Conservation (phyloP, 2,329 filamentous ascomycete genomes). For the Fusarium duplospermum region DNA sequence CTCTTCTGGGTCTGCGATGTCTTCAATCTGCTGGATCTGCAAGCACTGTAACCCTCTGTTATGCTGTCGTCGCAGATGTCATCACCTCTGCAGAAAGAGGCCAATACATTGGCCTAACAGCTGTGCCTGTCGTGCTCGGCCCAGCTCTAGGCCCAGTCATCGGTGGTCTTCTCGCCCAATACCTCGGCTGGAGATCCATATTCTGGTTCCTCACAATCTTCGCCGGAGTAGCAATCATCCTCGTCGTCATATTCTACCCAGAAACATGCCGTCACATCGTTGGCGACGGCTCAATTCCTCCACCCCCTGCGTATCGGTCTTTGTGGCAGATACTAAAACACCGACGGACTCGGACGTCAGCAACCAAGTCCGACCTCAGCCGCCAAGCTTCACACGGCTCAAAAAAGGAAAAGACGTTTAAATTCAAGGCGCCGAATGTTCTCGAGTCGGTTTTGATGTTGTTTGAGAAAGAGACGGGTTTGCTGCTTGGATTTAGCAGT, state of each 20-base stretch:
- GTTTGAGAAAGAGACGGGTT: constrained; percentile 55
- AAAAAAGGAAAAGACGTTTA: constrained; percentile 41
- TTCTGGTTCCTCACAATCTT: constrained; percentile 72
- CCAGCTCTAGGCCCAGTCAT: constrained; percentile 66
- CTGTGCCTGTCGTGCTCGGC: constrained; percentile 60
- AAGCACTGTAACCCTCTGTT: constrained; percentile 67
- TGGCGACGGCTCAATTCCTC: constrained; percentile 62
- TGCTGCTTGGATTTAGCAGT: constrained; percentile 58
- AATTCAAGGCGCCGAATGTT: constrained; percentile 55
- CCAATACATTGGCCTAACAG: constrained; percentile 66
- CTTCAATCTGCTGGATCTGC: constrained; percentile 69
- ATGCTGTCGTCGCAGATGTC: constrained; percentile 72
- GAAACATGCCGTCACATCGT: constrained; percentile 63
- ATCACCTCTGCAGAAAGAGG: constrained; percentile 72
- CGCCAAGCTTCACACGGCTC: constrained; percentile 29
- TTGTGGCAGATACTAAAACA: constrained; percentile 46
- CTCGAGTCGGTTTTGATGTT: constrained; percentile 55
- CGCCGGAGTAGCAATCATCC: constrained; percentile 52
- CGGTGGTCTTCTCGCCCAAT: constrained; percentile 67
- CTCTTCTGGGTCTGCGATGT: constrained; percentile 65
- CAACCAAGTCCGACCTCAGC: constrained; percentile 12
- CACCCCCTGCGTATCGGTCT: constrained; percentile 53
- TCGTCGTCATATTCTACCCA: constrained; percentile 63
- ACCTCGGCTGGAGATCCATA: constrained; percentile 68
- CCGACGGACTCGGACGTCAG: constrained; percentile 23